These are phyloP conservation scores for Botrytis deweyae DNA, from an alignment of 2,329 filamentous ascomycete species.

Conservation along the genomic window DNA sequence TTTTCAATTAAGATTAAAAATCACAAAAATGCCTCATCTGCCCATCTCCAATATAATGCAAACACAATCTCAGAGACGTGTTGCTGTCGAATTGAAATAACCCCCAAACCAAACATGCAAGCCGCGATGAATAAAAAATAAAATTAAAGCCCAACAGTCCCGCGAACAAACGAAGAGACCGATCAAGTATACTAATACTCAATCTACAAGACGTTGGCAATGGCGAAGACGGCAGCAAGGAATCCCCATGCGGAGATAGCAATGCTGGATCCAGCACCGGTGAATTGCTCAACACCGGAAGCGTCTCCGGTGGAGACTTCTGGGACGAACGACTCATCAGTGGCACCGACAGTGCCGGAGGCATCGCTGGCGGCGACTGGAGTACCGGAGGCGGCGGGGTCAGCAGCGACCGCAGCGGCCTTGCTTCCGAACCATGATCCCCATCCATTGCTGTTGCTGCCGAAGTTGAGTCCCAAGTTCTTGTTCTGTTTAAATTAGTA, in stretches of 20 bases:
- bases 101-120: constrained; percentile 1
- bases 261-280: constrained; percentile 10
- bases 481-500: constrained; percentile 1
- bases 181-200: constrained; percentile 5
- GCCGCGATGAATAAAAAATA: background rate
- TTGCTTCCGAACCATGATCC: constrained; percentile 17
- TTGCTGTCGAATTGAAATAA: constrained; percentile 6
- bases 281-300: constrained; percentile 3
- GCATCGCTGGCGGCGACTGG: background rate
- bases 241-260: constrained; percentile 13
- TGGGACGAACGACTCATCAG: background rate
- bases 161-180: background rate
- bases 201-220: constrained; percentile 10
- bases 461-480: constrained; percentile 8
- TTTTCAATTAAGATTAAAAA: constrained; percentile 18
- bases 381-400: background rate
- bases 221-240: constrained; percentile 10
- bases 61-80: background rate
- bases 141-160: background rate
- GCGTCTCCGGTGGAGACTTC: constrained; percentile 1
- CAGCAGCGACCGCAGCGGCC: background rate
- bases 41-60: constrained; percentile 7
- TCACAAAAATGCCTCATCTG: constrained; percentile 14
- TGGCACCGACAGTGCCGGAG: background rate
- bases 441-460: background rate